Base-by-base conservation (phyloP, 768 basidiomycete genomes). In the Phanerodontia chrysosporium region DNA sequence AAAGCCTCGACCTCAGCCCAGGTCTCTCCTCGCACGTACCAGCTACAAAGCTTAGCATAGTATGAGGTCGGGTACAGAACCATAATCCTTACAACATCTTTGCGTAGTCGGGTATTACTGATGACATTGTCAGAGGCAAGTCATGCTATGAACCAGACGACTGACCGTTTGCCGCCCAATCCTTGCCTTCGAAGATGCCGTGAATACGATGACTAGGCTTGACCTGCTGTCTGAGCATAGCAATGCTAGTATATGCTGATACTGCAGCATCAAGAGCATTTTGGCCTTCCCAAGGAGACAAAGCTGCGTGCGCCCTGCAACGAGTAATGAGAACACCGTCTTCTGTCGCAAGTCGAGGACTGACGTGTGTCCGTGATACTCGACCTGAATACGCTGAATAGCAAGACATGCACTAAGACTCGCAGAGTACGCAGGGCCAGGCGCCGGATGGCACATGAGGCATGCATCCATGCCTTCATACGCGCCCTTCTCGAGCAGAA, bases 211-310 rank as follows among this genome's bases (percentile, higher is more conserved):
- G 83, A 0, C 85, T 84, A 0, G 93, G 90, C 55, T 80, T 78
- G 16, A 92, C 77, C 65, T 95, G 93, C 70, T 95, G 93, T 16
- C 93, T 83, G 25, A 95, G 77, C 7, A 85, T 83, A 0, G 89
- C 85, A 27, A 95, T 84, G 55, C 85, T 89, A 51, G 81, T 87
- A 67, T 95, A 94, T 3, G 89, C 87, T 2, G 92, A 77, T 4
- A 93, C 87, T n/a, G 90, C 91, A 0, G 93, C 93, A 67, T 95
- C 92, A 13, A 93, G 72, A 1, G 92, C 86, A 62, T 94, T 93
- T 60, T 77, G 79, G 1, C 90, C 92, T 69, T 92, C 88, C 91
- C 92, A 93, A 24, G 91, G 92, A 22, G 86, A 87, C 27, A 89
- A 74, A 1, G 84, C 85, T 3, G 89, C 90, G 67, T 91, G 90